Conservation (phyloP, 805 yeast species). For the Cyberlindnera sargentensis region DNA sequence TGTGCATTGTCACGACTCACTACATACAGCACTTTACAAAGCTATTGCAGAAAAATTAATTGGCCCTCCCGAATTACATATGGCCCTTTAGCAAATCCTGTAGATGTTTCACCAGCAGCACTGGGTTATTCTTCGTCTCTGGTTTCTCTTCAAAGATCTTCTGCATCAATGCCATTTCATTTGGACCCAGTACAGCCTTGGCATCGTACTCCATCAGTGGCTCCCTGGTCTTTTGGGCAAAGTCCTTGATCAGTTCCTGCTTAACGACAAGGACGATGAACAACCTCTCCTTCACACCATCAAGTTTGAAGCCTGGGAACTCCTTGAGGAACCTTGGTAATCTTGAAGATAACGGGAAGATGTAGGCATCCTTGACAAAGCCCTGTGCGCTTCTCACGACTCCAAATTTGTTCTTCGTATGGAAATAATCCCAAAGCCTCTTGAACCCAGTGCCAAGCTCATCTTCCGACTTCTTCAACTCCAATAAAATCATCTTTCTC, state of each 20-base stretch:
- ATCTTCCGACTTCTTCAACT: conserved; percentile 25
- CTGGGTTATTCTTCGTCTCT: conserved; percentile 15
- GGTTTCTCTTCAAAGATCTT: conserved; percentile 19
- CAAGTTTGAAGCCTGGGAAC: conserved; percentile 1
- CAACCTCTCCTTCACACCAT: conserved; percentile 4
- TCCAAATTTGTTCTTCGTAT: conserved; percentile 33
- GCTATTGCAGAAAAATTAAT: no score
- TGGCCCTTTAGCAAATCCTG: conserved; percentile 9
- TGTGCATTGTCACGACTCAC: no score
- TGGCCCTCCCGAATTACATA: not conserved
- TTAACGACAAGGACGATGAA: conserved; percentile 18
- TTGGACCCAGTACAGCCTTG: conserved; percentile 10
- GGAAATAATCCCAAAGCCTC: conserved; percentile 28
- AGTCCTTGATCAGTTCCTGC: conserved; percentile 13
- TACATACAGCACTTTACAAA: no score
- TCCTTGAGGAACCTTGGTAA: conserved; percentile 16
- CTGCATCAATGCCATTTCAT: conserved; percentile 15
- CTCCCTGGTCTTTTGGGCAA: not conserved
- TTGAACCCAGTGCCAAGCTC: conserved; percentile 16
- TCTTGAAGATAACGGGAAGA: conserved; percentile 26
- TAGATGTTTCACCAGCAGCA: conserved; percentile 14
- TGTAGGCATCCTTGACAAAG: conserved; percentile 40
- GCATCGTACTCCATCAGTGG: conserved; percentile 1
- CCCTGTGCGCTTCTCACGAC: conserved; percentile 34
- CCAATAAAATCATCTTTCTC: conserved; percentile 47